phyloP scores from a whole-genome alignment of 768 basidiomycete species.

The Mycena metata region DNA sequence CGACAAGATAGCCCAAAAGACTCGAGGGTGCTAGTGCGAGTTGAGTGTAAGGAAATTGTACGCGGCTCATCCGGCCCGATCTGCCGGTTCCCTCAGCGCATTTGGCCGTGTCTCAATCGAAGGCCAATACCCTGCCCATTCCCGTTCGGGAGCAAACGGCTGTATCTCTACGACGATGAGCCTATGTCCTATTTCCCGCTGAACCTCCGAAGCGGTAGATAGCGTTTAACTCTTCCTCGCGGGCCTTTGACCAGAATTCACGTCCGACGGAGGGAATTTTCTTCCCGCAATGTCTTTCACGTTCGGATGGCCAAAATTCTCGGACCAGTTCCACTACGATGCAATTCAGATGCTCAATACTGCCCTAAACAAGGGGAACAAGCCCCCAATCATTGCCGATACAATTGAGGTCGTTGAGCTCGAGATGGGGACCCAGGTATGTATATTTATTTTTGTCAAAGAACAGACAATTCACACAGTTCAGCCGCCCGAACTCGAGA shows the following conservation, averaged over 20 bases:
- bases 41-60: too few relatives aligned
- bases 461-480: constrained; percentile 2
- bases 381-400: constrained; percentile 97
- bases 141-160: constrained; percentile 4
- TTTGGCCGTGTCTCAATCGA: not conserved
- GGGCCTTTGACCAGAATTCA: too few relatives aligned
- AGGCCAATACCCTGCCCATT: too few relatives aligned
- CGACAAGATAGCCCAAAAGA: too few relatives aligned
- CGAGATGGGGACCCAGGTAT: constrained; percentile 98
- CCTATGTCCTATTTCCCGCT: not conserved
- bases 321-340: constrained; percentile 95
- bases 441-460: constrained; percentile 36
- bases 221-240: too few relatives aligned
- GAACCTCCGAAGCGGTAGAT: too few relatives aligned
- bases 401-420: constrained; percentile 97
- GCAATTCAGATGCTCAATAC: constrained; percentile 97
- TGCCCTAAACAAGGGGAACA: constrained; percentile 97
- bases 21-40: too few relatives aligned
- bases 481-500: constrained; percentile 96
- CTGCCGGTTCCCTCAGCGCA: too few relatives aligned
- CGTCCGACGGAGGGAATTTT: too few relatives aligned
- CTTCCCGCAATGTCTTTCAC: constrained; percentile 77
- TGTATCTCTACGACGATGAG: constrained; percentile 17
- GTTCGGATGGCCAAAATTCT: constrained; percentile 98
- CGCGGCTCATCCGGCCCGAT: too few relatives aligned